phyloP scores from a whole-genome alignment of 495 filamentous ascomycete genomes.

The Tuber aestivum region DNA sequence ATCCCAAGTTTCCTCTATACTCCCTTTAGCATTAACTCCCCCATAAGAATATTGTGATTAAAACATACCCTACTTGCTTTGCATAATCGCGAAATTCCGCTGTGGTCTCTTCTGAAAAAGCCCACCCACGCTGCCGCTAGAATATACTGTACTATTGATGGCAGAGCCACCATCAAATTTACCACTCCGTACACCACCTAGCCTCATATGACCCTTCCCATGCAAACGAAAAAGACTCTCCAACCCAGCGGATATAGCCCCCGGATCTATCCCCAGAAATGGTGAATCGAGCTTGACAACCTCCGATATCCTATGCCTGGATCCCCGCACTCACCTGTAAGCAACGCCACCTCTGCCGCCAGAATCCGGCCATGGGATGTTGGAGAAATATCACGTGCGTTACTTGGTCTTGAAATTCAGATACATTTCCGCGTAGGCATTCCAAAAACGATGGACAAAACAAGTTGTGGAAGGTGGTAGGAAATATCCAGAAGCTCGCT shows the following conservation, averaged over 20 bases:
- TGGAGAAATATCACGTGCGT: too few species aligned
- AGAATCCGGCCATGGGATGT: too few species aligned
- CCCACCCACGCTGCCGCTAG: constrained; percentile 14
- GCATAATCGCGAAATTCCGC: constrained; percentile 31
- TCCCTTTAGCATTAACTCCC: neutral
- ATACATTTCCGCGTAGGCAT: too few species aligned
- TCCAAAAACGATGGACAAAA: too few species aligned
- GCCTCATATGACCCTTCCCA: constrained; percentile 42
- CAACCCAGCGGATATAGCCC: constrained; percentile 74
- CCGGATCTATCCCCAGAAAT: constrained; percentile 82
- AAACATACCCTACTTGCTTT: constrained; percentile 20
- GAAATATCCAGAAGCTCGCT: too few species aligned
- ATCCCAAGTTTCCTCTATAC: constrained; percentile 28
- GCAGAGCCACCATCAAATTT: neutral
- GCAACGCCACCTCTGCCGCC: constrained; percentile 67
- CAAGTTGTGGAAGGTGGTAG: too few species aligned
- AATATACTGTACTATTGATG: constrained; percentile 8
- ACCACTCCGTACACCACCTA: neutral
- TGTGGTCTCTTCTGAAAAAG: constrained; percentile 24
- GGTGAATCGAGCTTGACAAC: constrained; percentile 81
- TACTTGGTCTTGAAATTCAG: too few species aligned
- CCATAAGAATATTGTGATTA: too few species aligned
- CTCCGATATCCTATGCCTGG: constrained; percentile 68
- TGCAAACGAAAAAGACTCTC: constrained; percentile 65
- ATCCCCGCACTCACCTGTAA: constrained; percentile 45